Conservation (phyloP, 2,329 filamentous ascomycete genomes). For the Hortaea werneckii region DNA sequence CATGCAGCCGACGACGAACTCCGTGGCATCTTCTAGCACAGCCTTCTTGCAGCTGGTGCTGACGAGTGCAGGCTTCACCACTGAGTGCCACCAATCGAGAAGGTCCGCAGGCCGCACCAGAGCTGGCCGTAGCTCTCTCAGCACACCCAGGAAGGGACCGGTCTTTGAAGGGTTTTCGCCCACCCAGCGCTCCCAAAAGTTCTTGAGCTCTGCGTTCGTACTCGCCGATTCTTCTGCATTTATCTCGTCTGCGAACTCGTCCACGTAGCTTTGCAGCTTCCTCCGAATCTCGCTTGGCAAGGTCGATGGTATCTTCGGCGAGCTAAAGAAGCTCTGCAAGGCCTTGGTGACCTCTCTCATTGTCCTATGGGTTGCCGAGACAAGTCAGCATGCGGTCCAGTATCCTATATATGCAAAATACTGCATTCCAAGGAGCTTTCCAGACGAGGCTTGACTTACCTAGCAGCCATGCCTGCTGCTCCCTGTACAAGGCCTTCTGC, state of each 20-base stretch:
- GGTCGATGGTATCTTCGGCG: constrained; percentile 37
- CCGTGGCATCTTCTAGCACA: constrained; percentile 53
- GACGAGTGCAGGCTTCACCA: constrained; percentile 48
- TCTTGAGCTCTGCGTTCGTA: constrained; percentile 61
- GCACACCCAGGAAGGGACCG: constrained; percentile 57
- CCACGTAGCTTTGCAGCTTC: constrained; percentile 45
- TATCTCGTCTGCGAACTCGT: constrained; percentile 45
- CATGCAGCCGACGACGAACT: constrained; percentile 55
- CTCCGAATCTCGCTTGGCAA: constrained; percentile 49
- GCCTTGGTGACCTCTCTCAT: constrained; percentile 40
- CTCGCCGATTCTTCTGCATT: constrained; percentile 57
- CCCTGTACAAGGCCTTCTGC: too few relatives aligned
- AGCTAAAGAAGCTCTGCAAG: constrained; percentile 35
- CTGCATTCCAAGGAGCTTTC: too few relatives aligned
- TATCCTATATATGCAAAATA: too few relatives aligned
- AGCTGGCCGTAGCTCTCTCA: constrained; percentile 54
- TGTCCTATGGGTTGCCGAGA: background rate
- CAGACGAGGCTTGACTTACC: too few relatives aligned
- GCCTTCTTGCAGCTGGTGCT: constrained; percentile 52
- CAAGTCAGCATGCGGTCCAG: too few relatives aligned
- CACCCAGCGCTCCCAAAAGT: constrained; percentile 57
- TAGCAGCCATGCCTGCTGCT: too few relatives aligned
- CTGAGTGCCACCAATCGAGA: constrained; percentile 61
- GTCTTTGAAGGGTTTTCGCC: constrained; percentile 46
- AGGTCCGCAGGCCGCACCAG: constrained; percentile 54